Base-by-base conservation (phyloP, 208 protist genomes). In the Wallacemonas sp. region DNA sequence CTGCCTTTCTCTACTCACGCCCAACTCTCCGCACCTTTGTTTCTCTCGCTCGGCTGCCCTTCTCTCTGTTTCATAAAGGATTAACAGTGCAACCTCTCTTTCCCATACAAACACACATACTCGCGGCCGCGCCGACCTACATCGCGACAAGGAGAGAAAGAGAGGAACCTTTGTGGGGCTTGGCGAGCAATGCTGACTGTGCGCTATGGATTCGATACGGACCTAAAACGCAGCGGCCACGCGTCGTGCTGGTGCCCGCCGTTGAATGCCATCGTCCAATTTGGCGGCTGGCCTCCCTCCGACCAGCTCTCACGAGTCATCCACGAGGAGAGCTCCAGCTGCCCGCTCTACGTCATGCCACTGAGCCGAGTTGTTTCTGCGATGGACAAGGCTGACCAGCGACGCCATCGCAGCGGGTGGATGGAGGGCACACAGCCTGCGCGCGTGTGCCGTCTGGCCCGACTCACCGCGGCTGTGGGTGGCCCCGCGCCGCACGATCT, bases 221-320 rank as follows among this genome's bases (percentile, higher is more conserved):
- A 67, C 4, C 34, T 83, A 45, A 66, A 62, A 17, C 69, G 78
- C 36, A 81, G 71, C 57, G 78, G 78, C 13, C 74, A 85, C 37
- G 74, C 71, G 4, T 50, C 71, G 6, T 84, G 78, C 57, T 89
- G 69, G 63, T 82, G 71, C 45, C 41, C 75, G 1, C 64, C 71
- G 1, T 53, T 73, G 9, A 55, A 73, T n/a, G 74, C 66, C 15
- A 45, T 89, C 32, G 71, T 83, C 13, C 72, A 83, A 46, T 83
- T 89, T 34, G 82, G 82, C 8, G 82, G 82, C 1, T 83, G 77
- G 76, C 82, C 78, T 0, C 78, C 82, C 2, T 72, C 41, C 13
- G 68, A 68, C 26, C 46, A 77, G 30, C 59, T 82, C 19, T 59
- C 54, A n/a, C 59, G 71, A 1, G 68, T 77, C 32, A 68, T 79